Evolutionary conservation across 2,329 filamentous ascomycete genomes (phyloP).

Genomic region (Apiospora malaysiana): DNA sequence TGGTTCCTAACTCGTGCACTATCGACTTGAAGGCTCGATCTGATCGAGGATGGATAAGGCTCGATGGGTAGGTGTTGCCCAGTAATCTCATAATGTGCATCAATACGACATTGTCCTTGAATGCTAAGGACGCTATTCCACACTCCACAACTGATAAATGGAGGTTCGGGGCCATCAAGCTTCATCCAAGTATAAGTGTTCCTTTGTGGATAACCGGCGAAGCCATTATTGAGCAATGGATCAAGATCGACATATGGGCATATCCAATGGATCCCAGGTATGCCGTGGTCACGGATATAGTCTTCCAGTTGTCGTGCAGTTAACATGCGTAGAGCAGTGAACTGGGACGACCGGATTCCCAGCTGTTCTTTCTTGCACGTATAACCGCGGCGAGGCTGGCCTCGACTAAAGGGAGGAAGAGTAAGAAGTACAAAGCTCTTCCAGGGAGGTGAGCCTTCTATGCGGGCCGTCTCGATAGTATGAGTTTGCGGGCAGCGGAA

Average conservation of each 20-base stretch:
- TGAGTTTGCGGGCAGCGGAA: background rate
- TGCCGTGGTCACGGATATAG: background rate
- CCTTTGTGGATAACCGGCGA: background rate
- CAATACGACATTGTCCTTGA: background rate
- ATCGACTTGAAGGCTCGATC: background rate
- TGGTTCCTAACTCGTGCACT: background rate
- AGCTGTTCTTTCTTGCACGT: background rate
- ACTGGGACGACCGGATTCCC: background rate
- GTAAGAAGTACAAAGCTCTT: background rate
- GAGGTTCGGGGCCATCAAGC: background rate
- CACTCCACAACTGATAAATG: background rate
- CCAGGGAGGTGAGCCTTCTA: background rate
- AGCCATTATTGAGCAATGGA: background rate
- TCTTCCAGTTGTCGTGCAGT: background rate
- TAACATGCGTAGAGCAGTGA: background rate
- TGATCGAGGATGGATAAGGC: background rate
- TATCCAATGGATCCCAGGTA: background rate
- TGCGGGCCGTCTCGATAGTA: background rate
- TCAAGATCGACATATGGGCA: background rate
- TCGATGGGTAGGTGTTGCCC: background rate
- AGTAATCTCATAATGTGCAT: background rate
- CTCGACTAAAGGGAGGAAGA: background rate
- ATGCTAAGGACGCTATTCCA: background rate
- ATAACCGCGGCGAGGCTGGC: slow-evolving; percentile 7
- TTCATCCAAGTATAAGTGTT: slow-evolving; percentile 4